Base-by-base conservation (phyloP, 495 filamentous ascomycete genomes). In the Aspergillus baeticus region DNA sequence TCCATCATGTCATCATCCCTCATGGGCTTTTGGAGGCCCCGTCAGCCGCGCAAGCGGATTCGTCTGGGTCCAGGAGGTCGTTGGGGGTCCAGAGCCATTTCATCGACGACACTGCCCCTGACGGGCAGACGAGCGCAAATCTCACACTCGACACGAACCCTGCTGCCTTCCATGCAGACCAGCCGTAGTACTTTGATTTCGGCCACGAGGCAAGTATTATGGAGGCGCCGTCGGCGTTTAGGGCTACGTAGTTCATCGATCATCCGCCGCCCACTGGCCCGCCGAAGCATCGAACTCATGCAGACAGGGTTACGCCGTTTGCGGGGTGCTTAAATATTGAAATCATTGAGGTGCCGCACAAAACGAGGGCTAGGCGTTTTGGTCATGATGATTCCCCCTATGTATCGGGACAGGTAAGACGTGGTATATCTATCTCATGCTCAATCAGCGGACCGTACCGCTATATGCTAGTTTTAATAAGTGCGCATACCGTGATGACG, bases 391-490 rank as follows among this genome's bases (percentile, higher is more conserved):
- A 45, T 34, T 11, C 36, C 0, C 55, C 60, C 4, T 68, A 65
- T 38, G 33, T 62, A n/a, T 2, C 43, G 2, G 58, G 15, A 63
- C 57, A 6, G 47, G 22, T 10, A 69, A 74, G 52, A 87, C 82
- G 4, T 74, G 62, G 10, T 87, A 87, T 60, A 70, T 88, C 5
- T 84, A 87, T 63, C 86, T 88, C 64, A 64, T 87, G 8, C 71
- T 85, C 23, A 87, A 87, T 60, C 83, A 86, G 67, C 69, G 84
- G 15, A 87, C 83, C 0, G 51, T 88, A 0, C 84, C 84, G 2
- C 68, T 87, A 0, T 81, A 83, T 7, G 61, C 59, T 26, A 84
- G 80, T 54, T 79, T 83, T 44, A 60, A 77, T 10, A 77, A 74
- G n/a, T 88, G 85, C 64, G 81, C 77, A 14, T 54, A 71, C 1